Evolutionary conservation across 2,329 filamentous ascomycete genomes (phyloP), one percentile per base, ranked within the genome.

Genomic region (Setomelanomma holmii): DNA sequence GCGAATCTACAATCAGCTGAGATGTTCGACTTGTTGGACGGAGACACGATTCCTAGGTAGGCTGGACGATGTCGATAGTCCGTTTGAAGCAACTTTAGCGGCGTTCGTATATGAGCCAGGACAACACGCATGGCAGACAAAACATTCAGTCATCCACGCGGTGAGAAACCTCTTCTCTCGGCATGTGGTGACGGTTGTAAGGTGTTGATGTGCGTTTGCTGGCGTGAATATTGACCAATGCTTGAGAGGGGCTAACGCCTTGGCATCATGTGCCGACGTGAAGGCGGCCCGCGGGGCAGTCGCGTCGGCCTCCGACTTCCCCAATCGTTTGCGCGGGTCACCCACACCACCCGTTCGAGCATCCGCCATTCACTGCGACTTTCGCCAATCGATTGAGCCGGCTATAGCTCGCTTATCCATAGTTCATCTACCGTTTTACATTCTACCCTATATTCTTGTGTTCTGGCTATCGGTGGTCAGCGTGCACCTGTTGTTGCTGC

Each of bases 351-450:
- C 16, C 43, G 36, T 35, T 19, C 43, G 1, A 19, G 16, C 1
- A 24, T n/a, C 24, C 38, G 23, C 20, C 24, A n/a, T 41, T 41
- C 38, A 48, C 45, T 20, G 23, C 17, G 24, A 33, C 24, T 41
- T n/a, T 39, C 38, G 33, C 42, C 35, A 45, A 38, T 40, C 30
- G 11, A 14, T 20, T 5, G 38, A 36, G 45, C 14, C 27, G 14
- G 34, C 23, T 22, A 20, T 30, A 33, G 33, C 33, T 44, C 17
- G 17, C 17, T 11, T n/a, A n/a, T 11, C 7, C 8, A 7, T 7
- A 14, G 14, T 36, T n/a, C 34, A 36, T 35, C 27, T 45, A 30
- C 38, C 34, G 33, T 23, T 33, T 49, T 40, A 49, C 22, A 3
- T 30, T 30, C 12, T 12, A 30, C 12, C 24, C 24, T 16, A 36